A percentile compares a stretch with the other conserved stretches of the same genome.
phyloP scores from a whole-genome alignment of 768 basidiomycete genomes.

The Tricholoma saponaceum region DNA sequence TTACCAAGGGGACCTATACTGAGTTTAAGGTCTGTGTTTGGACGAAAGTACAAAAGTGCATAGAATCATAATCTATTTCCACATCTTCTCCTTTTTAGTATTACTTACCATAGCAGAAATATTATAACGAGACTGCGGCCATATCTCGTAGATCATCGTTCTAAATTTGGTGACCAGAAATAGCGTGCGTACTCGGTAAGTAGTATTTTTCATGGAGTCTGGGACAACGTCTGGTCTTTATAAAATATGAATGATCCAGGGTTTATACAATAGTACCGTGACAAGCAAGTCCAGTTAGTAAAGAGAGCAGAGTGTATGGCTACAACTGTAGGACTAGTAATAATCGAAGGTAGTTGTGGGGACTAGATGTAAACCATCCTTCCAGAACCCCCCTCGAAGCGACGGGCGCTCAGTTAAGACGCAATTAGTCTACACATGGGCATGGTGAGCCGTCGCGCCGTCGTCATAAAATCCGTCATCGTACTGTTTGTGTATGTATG shows the following conservation, averaged over 20 bases:
- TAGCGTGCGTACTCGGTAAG: no score
- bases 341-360: neutral
- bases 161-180: no score
- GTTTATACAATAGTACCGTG: neutral
- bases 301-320: neutral
- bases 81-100: no score
- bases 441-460: neutral
- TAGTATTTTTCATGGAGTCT: neutral
- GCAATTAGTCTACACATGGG: neutral
- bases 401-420: neutral
- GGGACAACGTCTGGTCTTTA: neutral
- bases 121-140: no score
- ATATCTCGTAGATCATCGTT: no score
- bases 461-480: neutral
- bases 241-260: neutral
- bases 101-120: no score
- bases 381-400: neutral
- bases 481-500: conserved; percentile 27
- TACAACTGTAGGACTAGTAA: neutral
- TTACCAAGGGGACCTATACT: conserved; percentile 20
- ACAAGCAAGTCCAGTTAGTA: neutral
- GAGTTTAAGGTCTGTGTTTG: conserved; percentile 28
- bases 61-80: conserved; percentile 6
- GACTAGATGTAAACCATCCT: neutral
- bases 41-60: conserved; percentile 24